Evolutionary conservation across 352 stramenopile genomes (phyloP), one percentile per base, ranked within the genome.

Genomic region (Phytophthora pini): DNA sequence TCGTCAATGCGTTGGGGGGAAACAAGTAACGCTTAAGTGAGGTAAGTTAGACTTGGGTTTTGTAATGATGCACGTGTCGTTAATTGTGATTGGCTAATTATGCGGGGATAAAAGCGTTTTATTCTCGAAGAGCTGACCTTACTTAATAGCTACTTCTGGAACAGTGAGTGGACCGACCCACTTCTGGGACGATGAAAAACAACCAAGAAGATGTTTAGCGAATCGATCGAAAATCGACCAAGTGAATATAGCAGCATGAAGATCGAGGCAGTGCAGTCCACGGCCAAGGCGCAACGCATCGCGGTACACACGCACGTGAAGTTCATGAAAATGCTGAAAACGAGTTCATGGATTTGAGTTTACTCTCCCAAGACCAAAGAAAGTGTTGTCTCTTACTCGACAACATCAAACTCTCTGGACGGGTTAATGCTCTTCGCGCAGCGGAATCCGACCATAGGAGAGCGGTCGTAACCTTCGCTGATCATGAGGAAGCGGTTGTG

Each of bases 401-500:
- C 48, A 26, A 57, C 41, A 32, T 60, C 40, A 32, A 67, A 60
- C 15, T 67, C 55, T 15, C 50, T 61, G 55, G 43, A 53, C 13
- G 52, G 57, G 44, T 38, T 32, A 45, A 62, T 56, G 34, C 70
- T 86, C 36, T 71, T 76, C 1, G 58, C 88, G 51, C 88, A 95
- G 12, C 88, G 86, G 56, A 96, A 96, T 9, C 88, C 82, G 3
- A 94, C 71, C 45, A 88, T 79, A 17, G 84, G 61, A 7, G 83
- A 92, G 5, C 88, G 80, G 38, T 96, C 88, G 68, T 90, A 90
- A 38, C 78, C 80, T 57, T 88, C 72, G 49, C 83, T 90, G 27
- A 90, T 69, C 68, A 86, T 87, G 5, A 96, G 73, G 46, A 91
- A 89, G 4, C 80, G 80, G 48, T 93, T 92, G 66, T 96, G 87